These are phyloP conservation scores for Hyphochytrium catenoides DNA, from an alignment of 352 stramenopile genomes.

Conservation along the genomic window DNA sequence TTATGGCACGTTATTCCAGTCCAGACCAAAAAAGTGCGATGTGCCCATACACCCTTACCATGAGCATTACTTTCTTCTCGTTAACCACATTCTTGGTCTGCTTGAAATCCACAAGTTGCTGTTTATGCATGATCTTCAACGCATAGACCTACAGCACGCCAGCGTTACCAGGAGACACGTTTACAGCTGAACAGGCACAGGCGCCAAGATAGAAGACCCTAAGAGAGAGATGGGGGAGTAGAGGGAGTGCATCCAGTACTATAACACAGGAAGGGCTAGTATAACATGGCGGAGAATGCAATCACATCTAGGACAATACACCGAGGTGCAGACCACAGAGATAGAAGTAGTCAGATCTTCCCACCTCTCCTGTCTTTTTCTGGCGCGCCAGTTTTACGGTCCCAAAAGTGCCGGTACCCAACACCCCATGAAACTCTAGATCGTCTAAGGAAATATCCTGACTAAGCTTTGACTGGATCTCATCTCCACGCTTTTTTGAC, in stretches of 20 bases:
- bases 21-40: neutral
- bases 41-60: constrained; percentile 10
- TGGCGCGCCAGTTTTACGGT: constrained; percentile 76
- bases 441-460: constrained; percentile 30
- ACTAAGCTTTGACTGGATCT: constrained; percentile 10
- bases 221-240: no score
- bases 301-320: no score
- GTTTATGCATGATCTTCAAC: constrained; percentile 81
- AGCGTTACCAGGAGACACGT: no score
- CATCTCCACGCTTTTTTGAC: constrained; percentile 21
- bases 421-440: constrained; percentile 47
- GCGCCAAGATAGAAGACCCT: no score
- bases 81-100: constrained; percentile 88
- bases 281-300: no score
- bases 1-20: neutral
- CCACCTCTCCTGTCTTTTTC: constrained; percentile 26
- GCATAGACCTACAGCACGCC: no score
- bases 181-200: no score
- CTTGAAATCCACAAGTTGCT: constrained; percentile 79
- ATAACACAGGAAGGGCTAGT: no score
- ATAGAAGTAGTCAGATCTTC: no score
- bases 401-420: constrained; percentile 83
- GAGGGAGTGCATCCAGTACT: no score
- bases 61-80: constrained; percentile 87
- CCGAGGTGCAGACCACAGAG: no score